phyloP scores from a whole-genome alignment of 164 flowering plant genomes.

The Tinospora cordifolia region DNA sequence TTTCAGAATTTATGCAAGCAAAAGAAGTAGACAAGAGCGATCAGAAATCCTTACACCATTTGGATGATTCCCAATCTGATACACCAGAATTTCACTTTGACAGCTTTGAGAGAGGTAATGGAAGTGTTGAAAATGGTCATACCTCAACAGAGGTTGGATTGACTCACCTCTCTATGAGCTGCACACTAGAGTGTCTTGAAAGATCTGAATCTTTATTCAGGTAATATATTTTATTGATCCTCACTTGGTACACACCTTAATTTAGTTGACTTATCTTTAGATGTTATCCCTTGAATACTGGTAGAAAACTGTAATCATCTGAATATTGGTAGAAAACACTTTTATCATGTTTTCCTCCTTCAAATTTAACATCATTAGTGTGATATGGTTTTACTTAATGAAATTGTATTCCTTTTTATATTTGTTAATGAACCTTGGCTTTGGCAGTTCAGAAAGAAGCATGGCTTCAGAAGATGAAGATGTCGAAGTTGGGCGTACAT shows the following conservation, averaged over 20 bases:
- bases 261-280: not conserved
- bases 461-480: constrained; percentile 64
- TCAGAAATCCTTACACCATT: constrained; percentile 19
- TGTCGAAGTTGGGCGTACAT: constrained; percentile 33
- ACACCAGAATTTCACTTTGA: constrained; percentile 35
- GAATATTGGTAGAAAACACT: not conserved
- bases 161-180: constrained; percentile 20
- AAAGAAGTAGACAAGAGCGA: constrained; percentile 32
- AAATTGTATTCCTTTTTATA: not conserved
- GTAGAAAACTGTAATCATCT: not conserved
- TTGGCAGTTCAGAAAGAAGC: constrained; percentile 87
- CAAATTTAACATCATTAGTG: not conserved
- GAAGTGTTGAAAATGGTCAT: constrained; percentile 36
- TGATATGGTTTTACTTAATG: not conserved
- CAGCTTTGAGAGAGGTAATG: constrained; percentile 34
- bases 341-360: not conserved
- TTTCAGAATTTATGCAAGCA: constrained; percentile 43
- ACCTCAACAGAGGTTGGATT: constrained; percentile 42
- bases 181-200: constrained; percentile 37
- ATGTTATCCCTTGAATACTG: not conserved
- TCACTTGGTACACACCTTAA: not conserved
- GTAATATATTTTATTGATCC: constrained; percentile 28
- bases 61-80: constrained; percentile 45
- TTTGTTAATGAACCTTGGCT: constrained; percentile 16
- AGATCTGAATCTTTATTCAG: constrained; percentile 71